These are phyloP conservation scores for Nemania abortiva DNA, from an alignment of 2,329 filamentous ascomycete genomes.

Conservation along the genomic window DNA sequence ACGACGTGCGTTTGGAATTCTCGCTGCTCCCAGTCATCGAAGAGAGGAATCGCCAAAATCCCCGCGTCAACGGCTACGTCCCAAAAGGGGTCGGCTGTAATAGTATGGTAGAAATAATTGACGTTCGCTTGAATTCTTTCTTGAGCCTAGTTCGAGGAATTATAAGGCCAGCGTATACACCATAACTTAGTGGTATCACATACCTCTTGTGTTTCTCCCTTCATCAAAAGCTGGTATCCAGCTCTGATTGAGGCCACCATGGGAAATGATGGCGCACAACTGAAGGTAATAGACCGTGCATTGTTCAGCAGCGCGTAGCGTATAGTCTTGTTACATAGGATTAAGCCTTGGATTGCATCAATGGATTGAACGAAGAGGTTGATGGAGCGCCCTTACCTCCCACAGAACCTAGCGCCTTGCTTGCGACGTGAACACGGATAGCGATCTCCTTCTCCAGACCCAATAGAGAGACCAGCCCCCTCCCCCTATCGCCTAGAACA, in stretches of 20 bases:
- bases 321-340: constrained; percentile 39
- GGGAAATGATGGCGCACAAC: constrained; percentile 57
- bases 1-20: constrained; percentile 49
- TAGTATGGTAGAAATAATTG: constrained; percentile 45
- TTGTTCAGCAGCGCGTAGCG: constrained; percentile 35
- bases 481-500: constrained; percentile 61
- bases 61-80: constrained; percentile 43
- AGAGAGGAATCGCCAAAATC: constrained; percentile 48
- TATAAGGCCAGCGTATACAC: too few relatives aligned
- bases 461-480: constrained; percentile 62
- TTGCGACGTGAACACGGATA: constrained; percentile 63
- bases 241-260: constrained; percentile 55
- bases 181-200: too few relatives aligned
- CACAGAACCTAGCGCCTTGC: constrained; percentile 62
- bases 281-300: constrained; percentile 56
- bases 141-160: constrained; percentile 25
- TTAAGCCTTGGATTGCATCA: constrained; percentile 36
- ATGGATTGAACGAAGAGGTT: neutral
- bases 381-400: constrained; percentile 44
- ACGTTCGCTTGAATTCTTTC: constrained; percentile 43
- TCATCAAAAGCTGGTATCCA: constrained; percentile 46
- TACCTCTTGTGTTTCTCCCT: constrained; percentile 52
- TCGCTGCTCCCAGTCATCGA: constrained; percentile 45
- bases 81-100: constrained; percentile 45
- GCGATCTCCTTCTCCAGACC: constrained; percentile 64